Evolutionary conservation across 225 moss, liverwort and hornwort species (phyloP), one percentile per base, ranked within the genome.

Genomic region (Ulota crispa): DNA sequence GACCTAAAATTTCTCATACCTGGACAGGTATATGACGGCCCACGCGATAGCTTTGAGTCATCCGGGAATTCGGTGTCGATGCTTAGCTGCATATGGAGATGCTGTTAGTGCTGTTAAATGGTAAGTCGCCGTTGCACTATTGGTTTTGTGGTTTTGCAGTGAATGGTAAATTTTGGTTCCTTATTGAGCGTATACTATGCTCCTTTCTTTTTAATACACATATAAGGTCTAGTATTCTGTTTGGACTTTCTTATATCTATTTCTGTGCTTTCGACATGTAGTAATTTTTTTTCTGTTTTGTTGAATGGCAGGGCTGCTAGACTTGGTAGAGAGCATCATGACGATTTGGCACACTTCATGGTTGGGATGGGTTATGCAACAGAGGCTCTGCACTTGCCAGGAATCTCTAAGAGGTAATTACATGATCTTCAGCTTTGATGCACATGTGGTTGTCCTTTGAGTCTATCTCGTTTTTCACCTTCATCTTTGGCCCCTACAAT

Each of bases 91-190:
- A 56, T 93, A 96, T 86, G 98, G 98, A 86, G 98, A 99, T 92
- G 94, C 96, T 77, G 96, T 99, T 72, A 99, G 98, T 87, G 94
- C 98, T 81, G 98, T 99, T 32, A 99, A 99, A 85, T 99, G 98
- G 98, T 99, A 87, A 76, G 91, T 30, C 24, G 12, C 15, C 76
- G 26, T 86, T 50, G 67, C 73, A 28, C 34, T 41, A 6, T 60
- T 36, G 8, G 55, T 77, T 73, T 69, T 55, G 55, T 83, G 30
- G 5, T 59, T 70, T 55, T 71, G 45, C 42, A 55, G 55, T 61
- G 26, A 64, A 70, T 70, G 54, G 34, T 19, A 56, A 21, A 42
- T 16, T 64, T 53, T 19, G 27, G 18, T 67, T 73, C 54, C 56
- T 68, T 84, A 18, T 81, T 84, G 45, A 37, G 34, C 55, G 3